Evolutionary conservation across 495 filamentous ascomycete species (phyloP).

Genomic region (Daldinia vernicosa): DNA sequence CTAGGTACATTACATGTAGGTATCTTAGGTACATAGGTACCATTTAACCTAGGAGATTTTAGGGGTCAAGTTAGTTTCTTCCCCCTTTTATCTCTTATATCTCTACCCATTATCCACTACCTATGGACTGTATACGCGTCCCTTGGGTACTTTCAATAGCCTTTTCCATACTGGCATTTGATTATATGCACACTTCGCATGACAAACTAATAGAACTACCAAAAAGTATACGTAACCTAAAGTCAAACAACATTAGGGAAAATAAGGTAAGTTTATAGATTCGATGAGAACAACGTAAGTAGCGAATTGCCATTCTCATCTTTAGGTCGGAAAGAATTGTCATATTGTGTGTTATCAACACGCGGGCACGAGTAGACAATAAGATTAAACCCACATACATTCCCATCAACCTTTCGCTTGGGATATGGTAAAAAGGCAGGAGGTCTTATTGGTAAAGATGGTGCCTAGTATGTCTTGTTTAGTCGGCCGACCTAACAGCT

Average conservation of each 20-base stretch:
- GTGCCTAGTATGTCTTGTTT: conserved; percentile 3
- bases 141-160: no score
- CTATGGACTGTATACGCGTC: no score
- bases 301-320: conserved; percentile 9
- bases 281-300: conserved; percentile 6
- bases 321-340: not conserved
- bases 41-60: not conserved
- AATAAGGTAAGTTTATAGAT: not conserved
- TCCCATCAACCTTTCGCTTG: not conserved
- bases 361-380: not conserved
- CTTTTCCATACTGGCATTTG: no score
- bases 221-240: not conserved
- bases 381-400: not conserved
- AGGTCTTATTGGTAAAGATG: not conserved
- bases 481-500: not conserved
- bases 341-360: conserved; percentile 26
- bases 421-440: not conserved
- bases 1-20: not conserved
- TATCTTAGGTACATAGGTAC: not conserved
- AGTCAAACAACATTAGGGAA: conserved; percentile 5
- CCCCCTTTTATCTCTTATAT: not conserved
- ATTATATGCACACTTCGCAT: no score
- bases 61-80: not conserved
- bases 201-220: not conserved
- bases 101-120: no score